Base-by-base conservation (phyloP, 2,329 filamentous ascomycete genomes). In the Phialocephala sp. region DNA sequence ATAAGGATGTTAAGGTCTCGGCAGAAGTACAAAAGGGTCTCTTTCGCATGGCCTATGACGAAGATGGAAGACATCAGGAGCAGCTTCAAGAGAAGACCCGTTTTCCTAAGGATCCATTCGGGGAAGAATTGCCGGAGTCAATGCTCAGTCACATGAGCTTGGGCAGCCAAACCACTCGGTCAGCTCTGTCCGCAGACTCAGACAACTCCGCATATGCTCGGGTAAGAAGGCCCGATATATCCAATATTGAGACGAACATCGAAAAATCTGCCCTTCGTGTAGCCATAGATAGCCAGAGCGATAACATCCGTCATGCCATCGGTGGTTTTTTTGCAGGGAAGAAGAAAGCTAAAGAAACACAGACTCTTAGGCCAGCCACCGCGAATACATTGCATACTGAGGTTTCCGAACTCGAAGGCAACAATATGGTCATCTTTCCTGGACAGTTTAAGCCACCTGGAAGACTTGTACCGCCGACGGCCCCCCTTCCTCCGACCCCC, bases 401-500 rank as follows among this genome's bases (percentile, higher is more conserved):
- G 27, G 37, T 41, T 47, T 47, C 43, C 43, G 43, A 22, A 47
- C 20, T 41, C 27, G 27, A 32, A 32, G 27, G 27, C 27, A 32
- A 32, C 27, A 32, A 32, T 32, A 32, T 32, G 3, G 27, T 32
- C 27, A 32, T 3, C 27, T 32, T 32, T 32, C 27, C 27, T 32
- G 27, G 27, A 32, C 27, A n/a, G n/a, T n/a, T 32, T 32, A 32
- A 32, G 27, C 27, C 27, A 32, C 6, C 27, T 32, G 27, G 27
- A 32, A 32, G 27, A 32, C 27, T 32, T 3, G 27, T 32, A 32
- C 27, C 27, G 27, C 27, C 27, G 27, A 32, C 3, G 6, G 27
- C 3, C 27, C 27, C 27, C 27, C 27, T 6, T 32, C 27, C 27
- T 32, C 6, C 27, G 27, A 6, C 27, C 20, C 82, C 82, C 0